Base-by-base conservation (phyloP, 805 yeast species). In the Zygosaccharomyces pseudorouxii region DNA sequence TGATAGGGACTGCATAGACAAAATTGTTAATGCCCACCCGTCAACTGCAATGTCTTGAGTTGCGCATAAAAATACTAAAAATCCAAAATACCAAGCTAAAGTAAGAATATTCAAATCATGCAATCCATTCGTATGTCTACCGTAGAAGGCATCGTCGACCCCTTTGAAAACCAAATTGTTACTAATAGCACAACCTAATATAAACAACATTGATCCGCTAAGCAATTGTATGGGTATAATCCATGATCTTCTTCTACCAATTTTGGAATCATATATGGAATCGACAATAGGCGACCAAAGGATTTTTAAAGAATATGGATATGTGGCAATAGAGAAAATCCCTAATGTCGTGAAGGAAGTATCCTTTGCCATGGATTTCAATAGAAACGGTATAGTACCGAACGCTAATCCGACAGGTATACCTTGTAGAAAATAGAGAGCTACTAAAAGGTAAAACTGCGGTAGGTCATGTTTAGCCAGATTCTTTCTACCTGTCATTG, bases 1-100 rank as follows among this genome's bases (percentile, higher is more conserved):
- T 14, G 95, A 82, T 52, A 93, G 73, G 11, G 95, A 84, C 23
- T 79, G 79, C 22, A 82, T 81, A 14, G 90, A 81, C 45, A 93
- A 72, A 35, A 92, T 81, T 1, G 97, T 93, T 60, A 93, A 71
- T 0, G 98, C 97, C 99, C 99, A 93, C 9, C 99, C 98, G 70
- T 93, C 99, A 19, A 93, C 99, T 0, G 99, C 98, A 48, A 93
- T 93, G 64, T 93, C 99, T 67, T 93, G 99, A 0, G 99, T 92
- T 0, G 98, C 97, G 70, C 97, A 90, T 51, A 90, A 74, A 49
- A 92, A 79, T 28, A 93, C 93, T 50, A 93, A 71, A 19, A 80
- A 55, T 58, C 90, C 86, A 68, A 93, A 93, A 48, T 80, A 75
- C 43, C 72, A 56, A 0, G 98, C 88, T 52, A 93, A 78, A 2